A percentile compares a stretch with the other conserved stretches of the same genome.
phyloP scores from a whole-genome alignment of 2,329 filamentous ascomycete genomes.

The Claviceps capensis region DNA sequence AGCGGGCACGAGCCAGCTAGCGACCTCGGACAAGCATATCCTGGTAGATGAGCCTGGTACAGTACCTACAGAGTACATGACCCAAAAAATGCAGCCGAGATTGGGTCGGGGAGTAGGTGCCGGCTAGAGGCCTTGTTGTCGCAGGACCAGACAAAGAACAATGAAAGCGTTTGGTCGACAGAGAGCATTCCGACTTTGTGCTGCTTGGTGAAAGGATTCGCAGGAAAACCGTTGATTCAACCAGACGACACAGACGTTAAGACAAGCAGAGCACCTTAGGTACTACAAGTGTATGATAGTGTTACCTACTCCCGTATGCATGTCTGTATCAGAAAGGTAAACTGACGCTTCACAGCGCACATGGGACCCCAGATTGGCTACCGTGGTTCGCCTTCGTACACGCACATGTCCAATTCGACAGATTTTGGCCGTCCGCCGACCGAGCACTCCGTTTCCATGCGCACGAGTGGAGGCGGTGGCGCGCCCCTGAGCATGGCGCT shows the following conservation, averaged over 20 bases:
- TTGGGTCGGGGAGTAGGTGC: neutral
- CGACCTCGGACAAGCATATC: neutral
- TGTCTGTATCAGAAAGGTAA: no score
- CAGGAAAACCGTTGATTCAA: no score
- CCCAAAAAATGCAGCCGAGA: constrained; percentile 4
- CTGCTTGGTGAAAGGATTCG: no score
- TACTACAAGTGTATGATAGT: no score
- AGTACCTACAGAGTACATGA: neutral
- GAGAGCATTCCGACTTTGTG: neutral
- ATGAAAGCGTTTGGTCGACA: neutral
- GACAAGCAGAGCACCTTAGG: neutral
- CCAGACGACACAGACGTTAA: no score
- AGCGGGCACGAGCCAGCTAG: neutral
- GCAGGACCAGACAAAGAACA: neutral
- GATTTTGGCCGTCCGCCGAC: neutral
- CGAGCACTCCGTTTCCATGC: neutral
- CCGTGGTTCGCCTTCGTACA: neutral
- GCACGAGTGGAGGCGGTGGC: neutral
- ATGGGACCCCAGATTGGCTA: no score
- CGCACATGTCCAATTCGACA: no score
- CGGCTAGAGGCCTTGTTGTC: neutral
- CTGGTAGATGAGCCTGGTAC: neutral
- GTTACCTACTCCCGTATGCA: no score
- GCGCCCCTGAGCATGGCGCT: constrained; percentile 2
- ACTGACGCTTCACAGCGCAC: no score